Evolutionary conservation across 345 rosid genomes (phyloP).

Genomic region (Excoecaria agallocha): DNA sequence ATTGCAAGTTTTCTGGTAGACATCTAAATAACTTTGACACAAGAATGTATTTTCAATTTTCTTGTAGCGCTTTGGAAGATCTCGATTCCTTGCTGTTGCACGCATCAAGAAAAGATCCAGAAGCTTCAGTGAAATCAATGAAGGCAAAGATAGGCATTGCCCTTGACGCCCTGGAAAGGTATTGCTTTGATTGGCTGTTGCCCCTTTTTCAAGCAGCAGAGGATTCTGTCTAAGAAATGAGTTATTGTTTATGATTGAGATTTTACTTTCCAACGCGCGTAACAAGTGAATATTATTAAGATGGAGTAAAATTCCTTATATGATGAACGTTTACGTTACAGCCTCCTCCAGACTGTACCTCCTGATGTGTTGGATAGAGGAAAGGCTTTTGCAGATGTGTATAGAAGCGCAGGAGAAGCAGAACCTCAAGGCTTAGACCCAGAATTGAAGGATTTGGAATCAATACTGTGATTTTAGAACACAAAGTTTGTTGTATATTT

Average conservation of each 20-base stretch:
- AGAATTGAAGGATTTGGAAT: conserved; percentile 61
- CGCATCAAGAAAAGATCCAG: conserved; percentile 69
- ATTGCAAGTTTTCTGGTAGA: background rate
- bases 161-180: conserved; percentile 61
- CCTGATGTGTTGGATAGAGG: conserved; percentile 59
- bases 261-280: no score
- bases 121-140: conserved; percentile 57
- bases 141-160: conserved; percentile 59
- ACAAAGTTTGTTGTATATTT: background rate
- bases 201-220: background rate
- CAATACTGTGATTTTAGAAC: conserved; percentile 42
- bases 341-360: conserved; percentile 74
- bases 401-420: conserved; percentile 38
- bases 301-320: no score
- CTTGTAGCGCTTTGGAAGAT: conserved; percentile 52
- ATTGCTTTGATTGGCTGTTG: background rate
- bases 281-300: no score
- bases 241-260: background rate
- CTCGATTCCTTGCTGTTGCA: conserved; percentile 67
- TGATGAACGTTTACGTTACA: conserved; percentile 18
- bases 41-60: background rate
- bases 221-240: background rate
- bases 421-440: conserved; percentile 45
- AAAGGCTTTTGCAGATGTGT: conserved; percentile 69
- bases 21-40: background rate